Conservation (phyloP, 768 basidiomycete species). For the Nidularia pulvinata region DNA sequence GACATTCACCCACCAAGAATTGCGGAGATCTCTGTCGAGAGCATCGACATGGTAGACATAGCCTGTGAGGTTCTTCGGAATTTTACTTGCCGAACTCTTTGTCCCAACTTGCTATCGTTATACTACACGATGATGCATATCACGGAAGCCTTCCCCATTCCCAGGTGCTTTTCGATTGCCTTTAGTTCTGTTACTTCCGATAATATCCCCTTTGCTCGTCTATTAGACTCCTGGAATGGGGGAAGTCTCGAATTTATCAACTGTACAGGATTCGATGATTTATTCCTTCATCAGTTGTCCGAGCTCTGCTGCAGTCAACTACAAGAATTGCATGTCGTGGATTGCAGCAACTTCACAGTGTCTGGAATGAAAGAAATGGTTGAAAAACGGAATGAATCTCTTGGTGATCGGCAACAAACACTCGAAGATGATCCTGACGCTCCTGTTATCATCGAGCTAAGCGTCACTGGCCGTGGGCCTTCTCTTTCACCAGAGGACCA, state of each 20-base stretch:
- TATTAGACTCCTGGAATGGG: constrained; percentile 11
- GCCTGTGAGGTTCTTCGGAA: too few relatives aligned
- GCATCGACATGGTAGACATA: too few relatives aligned
- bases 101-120: too few relatives aligned
- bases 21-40: too few relatives aligned
- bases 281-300: constrained; percentile 7
- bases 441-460: constrained; percentile 1
- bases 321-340: constrained; percentile 12
- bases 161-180: too few relatives aligned
- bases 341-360: constrained; percentile 12
- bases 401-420: background rate
- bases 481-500: background rate
- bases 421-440: background rate
- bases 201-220: constrained; percentile 1
- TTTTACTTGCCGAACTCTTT: too few relatives aligned
- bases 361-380: constrained; percentile 8
- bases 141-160: too few relatives aligned
- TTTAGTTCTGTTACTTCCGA: too few relatives aligned
- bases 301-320: constrained; percentile 7
- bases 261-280: constrained; percentile 11
- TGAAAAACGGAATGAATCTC: constrained; percentile 7
- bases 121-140: too few relatives aligned
- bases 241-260: constrained; percentile 10
- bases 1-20: too few relatives aligned
- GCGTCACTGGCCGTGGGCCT: constrained; percentile 1